Base-by-base conservation (phyloP, 2,329 filamentous ascomycete genomes). In the Venturia carpophila region DNA sequence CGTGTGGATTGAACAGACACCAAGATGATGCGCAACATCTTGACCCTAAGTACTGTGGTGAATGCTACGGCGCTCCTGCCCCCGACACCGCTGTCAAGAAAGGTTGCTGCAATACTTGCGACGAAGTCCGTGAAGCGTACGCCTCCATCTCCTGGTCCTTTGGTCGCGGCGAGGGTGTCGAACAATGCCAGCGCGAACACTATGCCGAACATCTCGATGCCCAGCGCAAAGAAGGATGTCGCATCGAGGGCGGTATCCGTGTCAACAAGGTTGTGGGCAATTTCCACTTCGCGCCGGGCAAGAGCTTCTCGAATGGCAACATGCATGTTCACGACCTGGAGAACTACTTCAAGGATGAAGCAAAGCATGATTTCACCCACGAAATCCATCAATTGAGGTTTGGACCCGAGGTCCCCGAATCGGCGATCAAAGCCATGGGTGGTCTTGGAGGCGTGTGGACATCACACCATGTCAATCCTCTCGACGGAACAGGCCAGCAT, bases 211-310 rank as follows among this genome's bases (percentile, higher is more conserved):
- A 88, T 71, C 82, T 99, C 67, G 91, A 96, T 73, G 87, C 86
- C 68, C 93, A 97, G 79, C 86, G 92, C 65, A 84, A 87, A 63
- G 95, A 99, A 79, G 94, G 94, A 66, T 99, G 94, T 78, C 90
- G 94, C 62, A 89, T 99, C 69, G 92, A 97, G 76, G 94, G 94
- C 67, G 86, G 86, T 47, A 84, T 99, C 70, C 90, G 91, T 60
- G 95, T 99, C 69, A 99, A 99, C 83, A 99, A 99, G 79, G 94
- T 99, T 34, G 84, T 99, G 64, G 94, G 94, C 65, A 99, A 99
- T 80, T 99, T 99, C 83, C 94, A 99, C 77, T 89, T 99, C 71
- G 94, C 95, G 0, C 94, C 94, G 1, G 94, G 94, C 71, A 91
- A 93, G 77, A 93, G 89, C 75, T 97, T 97, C 83, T 97, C 83